Percentiles rank a stretch among this genome's conserved stretches.
These are phyloP conservation scores for Perkinsus chesapeaki DNA, from an alignment of 169 alveolate species.

Conservation along the genomic window DNA sequence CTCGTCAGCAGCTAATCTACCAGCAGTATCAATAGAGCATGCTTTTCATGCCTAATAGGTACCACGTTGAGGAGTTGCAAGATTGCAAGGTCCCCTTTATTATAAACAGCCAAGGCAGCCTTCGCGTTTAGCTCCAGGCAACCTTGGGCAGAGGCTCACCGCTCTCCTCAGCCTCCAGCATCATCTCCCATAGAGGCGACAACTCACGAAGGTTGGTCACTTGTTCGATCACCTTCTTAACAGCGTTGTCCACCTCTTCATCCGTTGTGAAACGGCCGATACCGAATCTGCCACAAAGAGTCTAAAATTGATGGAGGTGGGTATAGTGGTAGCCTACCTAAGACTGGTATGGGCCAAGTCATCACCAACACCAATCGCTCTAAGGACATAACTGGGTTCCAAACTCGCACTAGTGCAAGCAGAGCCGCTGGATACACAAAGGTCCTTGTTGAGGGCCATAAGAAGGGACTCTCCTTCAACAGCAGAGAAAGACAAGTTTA, in stretches of 20 bases:
- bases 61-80: background rate
- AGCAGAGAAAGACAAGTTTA: constrained; percentile 87
- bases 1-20: background rate
- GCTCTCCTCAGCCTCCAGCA: background rate
- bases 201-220: constrained; percentile 42
- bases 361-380: constrained; percentile 90
- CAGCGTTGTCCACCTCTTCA: constrained; percentile 51
- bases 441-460: constrained; percentile 58
- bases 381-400: constrained; percentile 83
- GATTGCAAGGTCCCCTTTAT: background rate
- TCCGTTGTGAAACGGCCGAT: constrained; percentile 69
- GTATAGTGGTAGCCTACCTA: too few relatives aligned
- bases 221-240: constrained; percentile 24
- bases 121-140: background rate
- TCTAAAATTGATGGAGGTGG: too few relatives aligned
- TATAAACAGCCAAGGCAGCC: background rate
- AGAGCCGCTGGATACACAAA: constrained; percentile 58
- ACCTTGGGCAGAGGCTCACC: background rate
- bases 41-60: background rate
- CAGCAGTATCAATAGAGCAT: too few relatives aligned
- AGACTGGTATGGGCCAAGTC: constrained; percentile 91
- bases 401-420: constrained; percentile 84
- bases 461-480: constrained; percentile 88
- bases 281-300: constrained; percentile 44
- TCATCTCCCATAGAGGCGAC: constrained; percentile 58